phyloP scores from a whole-genome alignment of 2,329 filamentous ascomycete genomes.

The Fragosphaeria purpurea region DNA sequence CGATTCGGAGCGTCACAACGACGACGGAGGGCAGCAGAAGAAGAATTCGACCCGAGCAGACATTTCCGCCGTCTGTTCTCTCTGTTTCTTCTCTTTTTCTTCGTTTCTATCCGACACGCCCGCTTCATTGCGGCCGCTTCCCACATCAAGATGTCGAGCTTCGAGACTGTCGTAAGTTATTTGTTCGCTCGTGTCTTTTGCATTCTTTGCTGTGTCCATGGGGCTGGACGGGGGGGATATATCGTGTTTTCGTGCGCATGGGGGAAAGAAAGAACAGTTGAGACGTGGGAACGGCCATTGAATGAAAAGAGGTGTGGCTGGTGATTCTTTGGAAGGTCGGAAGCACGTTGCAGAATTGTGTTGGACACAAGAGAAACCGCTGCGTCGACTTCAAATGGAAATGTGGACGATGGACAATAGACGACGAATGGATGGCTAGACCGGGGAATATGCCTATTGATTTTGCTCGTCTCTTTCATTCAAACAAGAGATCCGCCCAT shows the following conservation, averaged over 20 bases:
- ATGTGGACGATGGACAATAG: too few relatives aligned
- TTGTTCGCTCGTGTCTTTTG: conserved; percentile 9
- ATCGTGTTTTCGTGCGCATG: too few relatives aligned
- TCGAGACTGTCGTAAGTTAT: conserved; percentile 60
- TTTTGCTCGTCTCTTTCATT: too few relatives aligned
- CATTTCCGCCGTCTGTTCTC: conserved; percentile 5
- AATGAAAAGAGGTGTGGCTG: too few relatives aligned
- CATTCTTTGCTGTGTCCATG: neutral
- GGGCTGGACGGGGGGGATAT: too few relatives aligned
- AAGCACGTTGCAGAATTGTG: too few relatives aligned
- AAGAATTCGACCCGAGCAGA: conserved; percentile 3
- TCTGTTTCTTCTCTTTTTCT: conserved; percentile 5
- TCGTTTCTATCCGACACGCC: conserved; percentile 6
- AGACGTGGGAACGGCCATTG: too few relatives aligned
- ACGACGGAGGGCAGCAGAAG: conserved; percentile 6
- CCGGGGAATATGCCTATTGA: too few relatives aligned
- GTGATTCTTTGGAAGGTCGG: too few relatives aligned
- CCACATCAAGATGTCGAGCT: conserved; percentile 50
- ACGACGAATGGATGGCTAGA: too few relatives aligned
- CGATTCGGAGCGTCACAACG: conserved; percentile 3
- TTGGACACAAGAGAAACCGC: neutral
- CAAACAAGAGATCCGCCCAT: neutral
- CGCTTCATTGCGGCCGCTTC: conserved; percentile 12
- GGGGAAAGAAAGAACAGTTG: too few relatives aligned
- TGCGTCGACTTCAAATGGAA: too few relatives aligned